Evolutionary conservation across 139 green algal species (phyloP).

Genomic region (Asterochloris erici): DNA sequence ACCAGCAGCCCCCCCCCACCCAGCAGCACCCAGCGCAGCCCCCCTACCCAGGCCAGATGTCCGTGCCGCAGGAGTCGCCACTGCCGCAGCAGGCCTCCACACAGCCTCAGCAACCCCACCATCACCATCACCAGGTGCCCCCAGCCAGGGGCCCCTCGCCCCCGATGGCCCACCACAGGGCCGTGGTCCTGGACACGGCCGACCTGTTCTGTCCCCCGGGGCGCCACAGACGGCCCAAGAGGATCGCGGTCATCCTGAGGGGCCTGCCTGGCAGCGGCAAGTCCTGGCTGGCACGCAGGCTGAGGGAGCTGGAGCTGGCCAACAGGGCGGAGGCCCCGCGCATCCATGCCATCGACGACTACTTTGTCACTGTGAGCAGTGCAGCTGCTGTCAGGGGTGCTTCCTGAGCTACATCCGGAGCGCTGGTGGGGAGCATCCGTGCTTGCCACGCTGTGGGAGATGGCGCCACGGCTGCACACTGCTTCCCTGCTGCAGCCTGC

Average conservation of each 20-base stretch:
- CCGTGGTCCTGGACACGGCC: no score
- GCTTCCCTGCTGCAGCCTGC: no score
- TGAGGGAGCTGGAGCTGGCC: conserved; percentile 68
- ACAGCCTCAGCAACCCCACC: background rate
- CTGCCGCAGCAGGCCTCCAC: background rate
- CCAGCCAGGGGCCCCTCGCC: no score
- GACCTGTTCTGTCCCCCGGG: background rate
- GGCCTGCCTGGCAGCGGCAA: conserved; percentile 82
- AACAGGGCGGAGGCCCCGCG: conserved; percentile 52
- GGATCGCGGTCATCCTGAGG: conserved; percentile 60
- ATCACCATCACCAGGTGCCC: background rate
- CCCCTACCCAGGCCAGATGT: background rate
- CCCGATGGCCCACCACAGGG: no score
- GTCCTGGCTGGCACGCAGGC: conserved; percentile 49
- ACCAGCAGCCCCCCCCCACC: background rate
- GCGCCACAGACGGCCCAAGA: conserved; percentile 40
- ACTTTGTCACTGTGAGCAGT: conserved; percentile 68
- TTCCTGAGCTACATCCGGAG: background rate
- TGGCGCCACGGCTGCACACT: no score
- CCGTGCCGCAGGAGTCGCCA: background rate
- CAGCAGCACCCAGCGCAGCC: background rate
- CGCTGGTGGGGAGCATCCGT: no score
- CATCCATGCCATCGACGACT: conserved; percentile 78
- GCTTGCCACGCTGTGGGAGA: background rate
- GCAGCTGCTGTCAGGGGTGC: background rate